Conservation (phyloP, 768 basidiomycete genomes). For the Pleurotus ostreatus region DNA sequence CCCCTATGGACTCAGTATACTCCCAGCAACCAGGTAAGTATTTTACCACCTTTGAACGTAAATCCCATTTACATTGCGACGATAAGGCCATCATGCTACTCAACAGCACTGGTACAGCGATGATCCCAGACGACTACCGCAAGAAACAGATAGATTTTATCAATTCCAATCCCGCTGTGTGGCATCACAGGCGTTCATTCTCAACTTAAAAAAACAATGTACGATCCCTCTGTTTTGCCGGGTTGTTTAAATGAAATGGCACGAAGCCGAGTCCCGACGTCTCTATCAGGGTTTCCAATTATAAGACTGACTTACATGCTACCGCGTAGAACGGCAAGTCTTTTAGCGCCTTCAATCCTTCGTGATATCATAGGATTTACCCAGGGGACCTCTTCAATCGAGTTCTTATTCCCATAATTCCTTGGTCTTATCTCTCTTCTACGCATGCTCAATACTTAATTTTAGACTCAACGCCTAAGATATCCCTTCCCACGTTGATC, state of each 20-base stretch:
- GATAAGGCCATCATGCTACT: constrained; percentile 29
- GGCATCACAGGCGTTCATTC: constrained; percentile 13
- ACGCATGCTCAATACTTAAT: not conserved
- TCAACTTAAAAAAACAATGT: not conserved
- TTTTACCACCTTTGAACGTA: not conserved
- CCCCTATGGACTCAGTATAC: constrained; percentile 28
- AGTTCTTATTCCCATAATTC: not conserved
- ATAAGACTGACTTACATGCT: too few relatives aligned
- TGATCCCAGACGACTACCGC: constrained; percentile 33
- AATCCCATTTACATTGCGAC: not conserved
- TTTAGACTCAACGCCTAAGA: not conserved
- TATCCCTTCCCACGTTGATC: not conserved
- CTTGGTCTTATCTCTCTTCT: not conserved
- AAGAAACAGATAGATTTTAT: constrained; percentile 32
- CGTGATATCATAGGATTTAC: too few relatives aligned
- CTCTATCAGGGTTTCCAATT: too few relatives aligned
- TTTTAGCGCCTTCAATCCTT: too few relatives aligned
- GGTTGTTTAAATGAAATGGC: not conserved
- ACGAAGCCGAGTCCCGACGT: not conserved
- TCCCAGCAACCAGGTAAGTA: constrained; percentile 18
- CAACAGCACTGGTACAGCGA: constrained; percentile 28
- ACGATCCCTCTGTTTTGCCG: too few relatives aligned
- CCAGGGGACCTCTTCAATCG: too few relatives aligned
- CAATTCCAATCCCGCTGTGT: constrained; percentile 23
- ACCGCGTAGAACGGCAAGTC: too few relatives aligned